Percentiles rank a stretch among this genome's conserved stretches.
phyloP scores from a whole-genome alignment of 2,329 filamentous ascomycete species.

The Teratosphaeria zuluensis region DNA sequence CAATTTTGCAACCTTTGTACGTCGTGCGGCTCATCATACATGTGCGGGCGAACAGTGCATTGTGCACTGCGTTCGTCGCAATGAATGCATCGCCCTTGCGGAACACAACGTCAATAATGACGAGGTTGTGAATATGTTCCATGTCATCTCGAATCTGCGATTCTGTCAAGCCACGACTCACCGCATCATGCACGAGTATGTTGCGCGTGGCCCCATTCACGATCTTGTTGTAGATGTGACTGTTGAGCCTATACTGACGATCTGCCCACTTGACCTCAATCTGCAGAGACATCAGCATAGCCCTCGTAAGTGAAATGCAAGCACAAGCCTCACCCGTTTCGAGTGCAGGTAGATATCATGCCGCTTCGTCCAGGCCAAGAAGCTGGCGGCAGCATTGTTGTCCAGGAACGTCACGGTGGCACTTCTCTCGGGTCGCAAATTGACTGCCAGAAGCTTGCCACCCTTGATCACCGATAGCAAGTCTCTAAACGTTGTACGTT shows the following conservation, averaged over 20 bases:
- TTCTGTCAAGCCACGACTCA: constrained; percentile 46
- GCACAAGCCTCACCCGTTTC: constrained; percentile 47
- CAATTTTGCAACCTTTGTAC: constrained; percentile 63
- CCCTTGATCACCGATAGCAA: constrained; percentile 57
- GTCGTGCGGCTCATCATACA: constrained; percentile 62
- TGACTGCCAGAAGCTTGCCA: constrained; percentile 61
- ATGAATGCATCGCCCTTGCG: constrained; percentile 53
- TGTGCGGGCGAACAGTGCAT: constrained; percentile 63
- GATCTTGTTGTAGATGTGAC: constrained; percentile 56
- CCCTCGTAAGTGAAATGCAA: background rate
- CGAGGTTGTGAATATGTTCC: constrained; percentile 72
- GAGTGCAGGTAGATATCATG: constrained; percentile 60
- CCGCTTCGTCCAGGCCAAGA: constrained; percentile 53
- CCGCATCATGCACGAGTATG: constrained; percentile 54
- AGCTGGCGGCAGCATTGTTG: constrained; percentile 45
- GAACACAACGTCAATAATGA: constrained; percentile 58
- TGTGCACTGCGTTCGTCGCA: constrained; percentile 66
- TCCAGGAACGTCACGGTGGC: constrained; percentile 63
- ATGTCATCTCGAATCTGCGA: constrained; percentile 59
- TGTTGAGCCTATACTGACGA: constrained; percentile 56
- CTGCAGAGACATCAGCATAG: constrained; percentile 32
- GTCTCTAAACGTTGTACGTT: constrained; percentile 55
- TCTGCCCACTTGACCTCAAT: constrained; percentile 61
- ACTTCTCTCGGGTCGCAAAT: constrained; percentile 50
- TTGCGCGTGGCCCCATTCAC: constrained; percentile 61